Evolutionary conservation across 768 basidiomycete genomes (phyloP).

Genomic region (Kockovaella imperatae): DNA sequence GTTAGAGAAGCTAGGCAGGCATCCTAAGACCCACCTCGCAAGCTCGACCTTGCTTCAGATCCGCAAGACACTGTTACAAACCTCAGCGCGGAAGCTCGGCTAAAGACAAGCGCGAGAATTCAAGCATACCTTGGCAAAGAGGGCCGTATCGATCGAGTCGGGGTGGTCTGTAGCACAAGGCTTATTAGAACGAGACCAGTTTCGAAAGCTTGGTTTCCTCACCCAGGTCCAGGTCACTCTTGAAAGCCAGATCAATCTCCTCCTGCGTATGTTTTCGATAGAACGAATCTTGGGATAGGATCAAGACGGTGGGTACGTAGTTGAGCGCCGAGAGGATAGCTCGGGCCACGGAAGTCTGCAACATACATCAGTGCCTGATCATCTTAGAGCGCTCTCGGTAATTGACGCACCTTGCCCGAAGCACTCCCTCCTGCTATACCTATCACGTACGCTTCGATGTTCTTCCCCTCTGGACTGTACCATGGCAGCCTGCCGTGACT

Average conservation of each 20-base stretch:
- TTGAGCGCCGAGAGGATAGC: conserved; percentile 45
- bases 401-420: conserved; percentile 44
- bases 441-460: conserved; percentile 45
- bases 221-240: conserved; percentile 50
- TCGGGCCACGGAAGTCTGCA: conserved; percentile 42
- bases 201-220: not conserved
- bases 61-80: conserved; percentile 61
- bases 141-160: conserved; percentile 79
- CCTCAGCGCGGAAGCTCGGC: too few species aligned
- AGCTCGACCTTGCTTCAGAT: conserved; percentile 74
- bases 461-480: conserved; percentile 45
- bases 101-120: too few species aligned
- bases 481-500: conserved; percentile 43
- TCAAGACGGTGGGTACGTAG: conserved; percentile 58
- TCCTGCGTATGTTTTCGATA: conserved; percentile 74
- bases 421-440: conserved; percentile 49
- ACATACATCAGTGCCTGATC: conserved; percentile 1
- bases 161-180: conserved; percentile 61
- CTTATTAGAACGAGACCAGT: not conserved
- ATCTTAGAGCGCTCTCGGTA: not conserved
- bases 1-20: conserved; percentile 24
- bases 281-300: conserved; percentile 82
- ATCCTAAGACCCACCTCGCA: conserved; percentile 33
- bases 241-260: conserved; percentile 73
- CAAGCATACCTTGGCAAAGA: conserved; percentile 65